phyloP scores from a whole-genome alignment of 2,329 filamentous ascomycete genomes.

The Talaromyces sp. region DNA sequence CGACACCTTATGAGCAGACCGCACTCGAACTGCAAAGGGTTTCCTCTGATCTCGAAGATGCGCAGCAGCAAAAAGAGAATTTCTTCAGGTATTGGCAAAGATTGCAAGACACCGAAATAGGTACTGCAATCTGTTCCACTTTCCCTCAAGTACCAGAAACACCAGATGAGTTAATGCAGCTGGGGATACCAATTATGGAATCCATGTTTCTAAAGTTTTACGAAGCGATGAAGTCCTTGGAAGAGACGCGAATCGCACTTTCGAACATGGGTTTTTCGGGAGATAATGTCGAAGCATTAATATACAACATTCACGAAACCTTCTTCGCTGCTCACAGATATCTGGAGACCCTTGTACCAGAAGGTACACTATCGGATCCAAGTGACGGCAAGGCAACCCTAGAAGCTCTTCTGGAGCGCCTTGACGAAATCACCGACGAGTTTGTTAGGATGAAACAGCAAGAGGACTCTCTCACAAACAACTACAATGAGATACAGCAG shows the following conservation, averaged over 20 bases:
- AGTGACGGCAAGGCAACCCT: constrained; percentile 35
- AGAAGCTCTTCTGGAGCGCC: constrained; percentile 32
- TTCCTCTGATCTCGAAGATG: constrained; percentile 32
- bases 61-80: constrained; percentile 32
- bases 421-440: constrained; percentile 29
- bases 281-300: constrained; percentile 22
- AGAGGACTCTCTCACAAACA: constrained; percentile 28
- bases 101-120: constrained; percentile 2
- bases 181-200: constrained; percentile 31
- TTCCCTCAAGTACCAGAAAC: neutral
- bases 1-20: constrained; percentile 8
- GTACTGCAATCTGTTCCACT: neutral
- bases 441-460: constrained; percentile 29
- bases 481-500: constrained; percentile 20
- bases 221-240: constrained; percentile 31
- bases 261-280: constrained; percentile 35
- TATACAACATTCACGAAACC: constrained; percentile 30
- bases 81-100: constrained; percentile 36
- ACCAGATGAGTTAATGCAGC: constrained; percentile 32
- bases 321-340: constrained; percentile 40
- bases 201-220: constrained; percentile 31
- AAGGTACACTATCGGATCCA: constrained; percentile 36
- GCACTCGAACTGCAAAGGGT: constrained; percentile 23
- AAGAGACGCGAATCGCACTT: constrained; percentile 30
- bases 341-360: constrained; percentile 38